These are phyloP conservation scores for Ogataea angusta DNA, from an alignment of 805 yeast species.

Conservation along the genomic window DNA sequence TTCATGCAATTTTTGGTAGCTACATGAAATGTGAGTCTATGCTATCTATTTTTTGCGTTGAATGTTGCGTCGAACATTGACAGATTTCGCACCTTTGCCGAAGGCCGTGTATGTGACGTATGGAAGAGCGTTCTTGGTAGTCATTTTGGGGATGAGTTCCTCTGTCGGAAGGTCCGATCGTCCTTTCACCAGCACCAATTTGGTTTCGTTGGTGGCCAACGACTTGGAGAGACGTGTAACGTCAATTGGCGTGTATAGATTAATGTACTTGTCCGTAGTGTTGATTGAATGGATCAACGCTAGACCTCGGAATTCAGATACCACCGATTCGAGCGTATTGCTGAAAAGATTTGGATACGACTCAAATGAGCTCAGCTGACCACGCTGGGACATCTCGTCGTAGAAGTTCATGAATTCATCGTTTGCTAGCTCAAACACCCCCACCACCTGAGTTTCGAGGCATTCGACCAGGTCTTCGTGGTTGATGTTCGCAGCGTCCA, in stretches of 20 bases:
- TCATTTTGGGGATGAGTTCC: slow-evolving; percentile 32
- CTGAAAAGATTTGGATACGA: slow-evolving; percentile 29
- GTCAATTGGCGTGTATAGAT: slow-evolving; percentile 53
- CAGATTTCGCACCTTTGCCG: slow-evolving; percentile 46
- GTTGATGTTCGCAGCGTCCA: slow-evolving; percentile 34
- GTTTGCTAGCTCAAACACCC: slow-evolving; percentile 33
- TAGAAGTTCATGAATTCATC: slow-evolving; percentile 19
- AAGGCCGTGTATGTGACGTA: slow-evolving; percentile 38
- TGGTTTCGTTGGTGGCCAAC: slow-evolving; percentile 23
- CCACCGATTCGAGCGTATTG: slow-evolving; percentile 14
- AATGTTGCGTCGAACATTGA: slow-evolving; percentile 48
- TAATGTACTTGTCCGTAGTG: slow-evolving; percentile 35
- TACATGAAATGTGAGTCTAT: too few species aligned
- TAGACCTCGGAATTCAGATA: slow-evolving; percentile 43
- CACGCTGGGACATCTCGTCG: slow-evolving; percentile 14
- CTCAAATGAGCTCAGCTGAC: neutral
- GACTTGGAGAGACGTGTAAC: slow-evolving; percentile 10
- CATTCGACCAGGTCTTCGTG: slow-evolving; percentile 33
- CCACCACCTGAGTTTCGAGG: slow-evolving; percentile 43
- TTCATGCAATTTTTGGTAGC: neutral
- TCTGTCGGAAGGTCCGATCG: slow-evolving; percentile 61
- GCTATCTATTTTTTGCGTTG: slow-evolving; percentile 28
- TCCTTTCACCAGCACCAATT: slow-evolving; percentile 52
- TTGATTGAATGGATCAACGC: slow-evolving; percentile 69
- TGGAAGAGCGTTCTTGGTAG: slow-evolving; percentile 27